These are phyloP conservation scores for Eucalyptus camaldulensis DNA, from an alignment of 345 rosid genomes.

Conservation along the genomic window DNA sequence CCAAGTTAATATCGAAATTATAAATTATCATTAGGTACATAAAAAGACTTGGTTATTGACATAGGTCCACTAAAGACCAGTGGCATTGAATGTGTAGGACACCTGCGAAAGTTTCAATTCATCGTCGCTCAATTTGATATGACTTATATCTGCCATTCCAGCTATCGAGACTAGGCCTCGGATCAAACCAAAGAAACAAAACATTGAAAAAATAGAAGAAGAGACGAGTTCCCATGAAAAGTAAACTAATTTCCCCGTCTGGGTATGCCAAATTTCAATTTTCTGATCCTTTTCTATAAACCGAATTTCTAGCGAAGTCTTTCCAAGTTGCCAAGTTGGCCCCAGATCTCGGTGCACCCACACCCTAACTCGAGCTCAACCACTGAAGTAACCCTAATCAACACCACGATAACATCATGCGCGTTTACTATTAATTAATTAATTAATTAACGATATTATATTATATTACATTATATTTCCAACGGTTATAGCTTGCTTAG, in stretches of 20 bases:
- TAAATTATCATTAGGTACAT: not conserved
- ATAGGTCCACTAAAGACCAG: not conserved
- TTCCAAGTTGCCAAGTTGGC: not conserved
- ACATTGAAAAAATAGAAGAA: not conserved
- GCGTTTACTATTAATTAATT: not conserved
- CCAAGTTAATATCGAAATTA: not conserved
- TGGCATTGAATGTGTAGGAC: not conserved
- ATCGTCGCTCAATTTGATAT: not conserved
- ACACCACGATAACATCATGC: not conserved
- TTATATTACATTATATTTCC: not conserved
- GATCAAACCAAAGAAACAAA: not conserved
- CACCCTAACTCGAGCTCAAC: not conserved
- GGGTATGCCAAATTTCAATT: not conserved
- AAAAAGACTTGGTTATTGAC: rapidly evolving
- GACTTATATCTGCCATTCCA: not conserved
- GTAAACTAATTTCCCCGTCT: not conserved
- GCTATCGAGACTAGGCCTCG: not conserved
- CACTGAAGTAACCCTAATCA: not conserved
- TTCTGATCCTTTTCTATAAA: not conserved
- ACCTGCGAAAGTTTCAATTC: not conserved
- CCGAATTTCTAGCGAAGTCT: not conserved
- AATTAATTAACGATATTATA: not conserved
- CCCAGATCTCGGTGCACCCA: not conserved
- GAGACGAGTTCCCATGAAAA: not conserved
- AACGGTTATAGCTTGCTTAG: not conserved